Percentiles rank a stretch among this genome's conserved stretches.
These are phyloP conservation scores for Cordia subcordata DNA, from an alignment of 257 asterid species.

Conservation along the genomic window DNA sequence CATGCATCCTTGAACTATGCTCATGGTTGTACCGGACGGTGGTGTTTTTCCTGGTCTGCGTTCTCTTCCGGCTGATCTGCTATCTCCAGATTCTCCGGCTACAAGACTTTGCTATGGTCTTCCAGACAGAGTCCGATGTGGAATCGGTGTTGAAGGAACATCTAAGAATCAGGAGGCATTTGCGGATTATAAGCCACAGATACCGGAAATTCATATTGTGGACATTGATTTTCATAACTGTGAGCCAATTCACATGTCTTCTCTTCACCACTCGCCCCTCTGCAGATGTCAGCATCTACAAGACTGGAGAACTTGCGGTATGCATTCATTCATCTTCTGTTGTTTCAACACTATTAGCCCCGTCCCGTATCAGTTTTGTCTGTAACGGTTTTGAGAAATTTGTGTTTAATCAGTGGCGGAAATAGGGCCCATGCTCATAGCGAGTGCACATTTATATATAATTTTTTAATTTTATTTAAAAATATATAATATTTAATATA, in stretches of 20 bases:
- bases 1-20: constrained; percentile 74
- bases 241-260: constrained; percentile 80
- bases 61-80: constrained; percentile 84
- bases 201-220: constrained; percentile 63
- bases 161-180: constrained; percentile 79
- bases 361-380: too few species aligned
- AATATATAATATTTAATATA: too few species aligned
- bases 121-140: constrained; percentile 64
- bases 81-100: constrained; percentile 87
- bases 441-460: too few species aligned
- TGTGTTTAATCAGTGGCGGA: too few species aligned
- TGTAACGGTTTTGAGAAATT: too few species aligned
- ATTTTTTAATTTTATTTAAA: too few species aligned
- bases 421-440: too few species aligned
- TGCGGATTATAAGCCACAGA: constrained; percentile 84
- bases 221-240: constrained; percentile 68
- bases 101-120: constrained; percentile 74
- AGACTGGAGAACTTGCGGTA: constrained; percentile 89
- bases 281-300: constrained; percentile 51
- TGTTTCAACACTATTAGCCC: background rate
- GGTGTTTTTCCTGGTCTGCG: constrained; percentile 83
- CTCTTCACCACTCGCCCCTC: constrained; percentile 66
- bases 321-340: constrained; percentile 4
- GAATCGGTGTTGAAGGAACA: constrained; percentile 73
- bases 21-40: constrained; percentile 90